Evolutionary conservation across 192 early-diverging fungal genomes (phyloP), one percentile per base, ranked within the genome.

Genomic region (Rhizoclosmatium sp.): DNA sequence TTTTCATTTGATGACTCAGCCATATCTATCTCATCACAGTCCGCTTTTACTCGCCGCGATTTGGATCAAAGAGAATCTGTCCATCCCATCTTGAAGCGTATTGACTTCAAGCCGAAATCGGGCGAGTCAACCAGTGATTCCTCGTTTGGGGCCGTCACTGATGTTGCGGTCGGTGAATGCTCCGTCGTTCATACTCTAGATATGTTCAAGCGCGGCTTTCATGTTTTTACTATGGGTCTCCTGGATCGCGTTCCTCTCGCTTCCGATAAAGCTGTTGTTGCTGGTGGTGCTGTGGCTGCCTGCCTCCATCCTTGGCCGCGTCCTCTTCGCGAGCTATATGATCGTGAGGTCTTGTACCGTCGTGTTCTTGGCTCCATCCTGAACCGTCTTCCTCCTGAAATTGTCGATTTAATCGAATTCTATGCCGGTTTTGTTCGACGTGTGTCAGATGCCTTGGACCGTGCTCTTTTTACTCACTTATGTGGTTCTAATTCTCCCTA

Each of bases 171-270:
- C 40, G 78, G 78, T 4, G 16, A 16, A 14, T 12, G 12, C 49
- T 82, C 80, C 44, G 80, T 81, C 2, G 80, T 81, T 44, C 1
- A 16, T 4, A 44, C 76, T 2, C 39, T 83, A 39, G 68, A 44
- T 19, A 65, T 65, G 80, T 81, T 81, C 61, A 47, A 69, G 10
- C 62, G 80, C 2, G 68, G 47, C 0, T 80, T 81, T 16, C 12
- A 82, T 42, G 65, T 81, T 4, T 81, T 81, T 60, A 81, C 78
- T 10, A 78, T 82, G 79, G 80, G 80, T 49, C 54, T 69, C 31
- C 21, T 82, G 16, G 47, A 66, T 10, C 19, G 42, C 19, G 65
- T 49, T 19, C 65, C 76, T 2, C 81, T 81, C 5, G 64, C 14
- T 4, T 48, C 44, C 31, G n/a, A 81, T 47, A 40, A 58, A 41